Evolutionary conservation across 78 protist genomes (phyloP), one percentile per base, ranked within the genome.

Genomic region (Dictyostelium purpureum): DNA sequence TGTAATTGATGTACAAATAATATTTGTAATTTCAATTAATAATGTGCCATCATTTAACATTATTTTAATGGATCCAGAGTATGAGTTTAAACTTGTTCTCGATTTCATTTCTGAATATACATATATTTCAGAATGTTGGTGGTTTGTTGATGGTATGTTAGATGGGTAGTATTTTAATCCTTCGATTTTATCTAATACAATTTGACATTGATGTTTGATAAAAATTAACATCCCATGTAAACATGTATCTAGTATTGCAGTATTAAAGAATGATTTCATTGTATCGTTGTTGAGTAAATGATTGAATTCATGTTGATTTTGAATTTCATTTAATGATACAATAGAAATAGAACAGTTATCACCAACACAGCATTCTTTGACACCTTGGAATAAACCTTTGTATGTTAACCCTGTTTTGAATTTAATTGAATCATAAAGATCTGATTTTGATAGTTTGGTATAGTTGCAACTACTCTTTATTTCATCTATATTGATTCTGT

Each of bases 241-340:
- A 33, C 69, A 59, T 24, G 73, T 63, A 65, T 79, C 88, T 28
- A 79, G 43, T 21, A 79, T 79, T 16, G 76, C 26, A 45, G 75
- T 38, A 65, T 79, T 79, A 54, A 79, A 79, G 37, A 79, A 45
- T 26, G 85, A 16, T 47, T 47, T 16, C 4, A 14, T 47, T n/a
- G n/a, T n/a, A n/a, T n/a, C n/a, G n/a, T n/a, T n/a, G n/a, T n/a
- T n/a, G n/a, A n/a, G n/a, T n/a, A n/a, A n/a, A n/a, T n/a, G n/a
- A n/a, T n/a, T n/a, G n/a, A n/a, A n/a, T 1, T 47, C 52, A 47
- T 47, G 52, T 1, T 14, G 12, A 47, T 47, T 0, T 7, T 40
- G 1, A 4, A 52, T 47, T 40, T 12, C 31, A 11, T 5, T 35
- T 11, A 31, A 10, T 67, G 76, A 31, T 0, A 31, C 28, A 4